phyloP scores from a whole-genome alignment of 306 rosid species.

The Trifolium fragiferum region DNA sequence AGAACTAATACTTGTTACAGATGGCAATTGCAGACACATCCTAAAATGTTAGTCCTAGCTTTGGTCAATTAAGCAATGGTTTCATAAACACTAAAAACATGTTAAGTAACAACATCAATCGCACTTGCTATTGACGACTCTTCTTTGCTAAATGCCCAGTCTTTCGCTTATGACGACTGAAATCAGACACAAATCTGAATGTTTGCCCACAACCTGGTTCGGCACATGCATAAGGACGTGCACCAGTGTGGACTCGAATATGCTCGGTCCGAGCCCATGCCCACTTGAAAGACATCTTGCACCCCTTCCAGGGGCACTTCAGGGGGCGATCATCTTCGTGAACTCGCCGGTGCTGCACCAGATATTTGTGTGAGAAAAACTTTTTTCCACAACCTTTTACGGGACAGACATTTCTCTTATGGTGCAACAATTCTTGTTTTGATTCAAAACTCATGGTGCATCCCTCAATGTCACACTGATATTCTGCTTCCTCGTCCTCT shows the following conservation, averaged over 20 bases:
- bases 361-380: constrained; percentile 96
- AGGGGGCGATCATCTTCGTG: constrained; percentile 95
- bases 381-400: constrained; percentile 99
- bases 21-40: constrained; percentile 70
- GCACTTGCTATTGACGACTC: constrained; percentile 52
- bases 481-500: constrained; percentile 67
- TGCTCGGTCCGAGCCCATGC: constrained; percentile 99
- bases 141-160: constrained; percentile 89
- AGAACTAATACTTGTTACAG: constrained; percentile 63
- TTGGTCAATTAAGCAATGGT: constrained; percentile 67
- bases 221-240: constrained; percentile 87
- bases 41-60: constrained; percentile 72
- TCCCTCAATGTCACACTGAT: constrained; percentile 85
- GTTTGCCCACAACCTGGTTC: constrained; percentile 94
- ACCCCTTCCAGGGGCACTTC: constrained; percentile 98
- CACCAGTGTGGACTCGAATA: constrained; percentile 96
- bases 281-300: constrained; percentile 99
- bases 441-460: constrained; percentile 84
- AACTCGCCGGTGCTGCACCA: constrained; percentile 96
- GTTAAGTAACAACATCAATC: constrained; percentile 57
- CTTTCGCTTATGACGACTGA: constrained; percentile 99
- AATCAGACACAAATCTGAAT: constrained; percentile 95
- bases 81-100: constrained; percentile 49
- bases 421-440: constrained; percentile 76
- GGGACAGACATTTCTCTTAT: constrained; percentile 87